These are phyloP conservation scores for Pseudomassariella vexata DNA, from an alignment of 2,329 filamentous ascomycete genomes.

Conservation along the genomic window DNA sequence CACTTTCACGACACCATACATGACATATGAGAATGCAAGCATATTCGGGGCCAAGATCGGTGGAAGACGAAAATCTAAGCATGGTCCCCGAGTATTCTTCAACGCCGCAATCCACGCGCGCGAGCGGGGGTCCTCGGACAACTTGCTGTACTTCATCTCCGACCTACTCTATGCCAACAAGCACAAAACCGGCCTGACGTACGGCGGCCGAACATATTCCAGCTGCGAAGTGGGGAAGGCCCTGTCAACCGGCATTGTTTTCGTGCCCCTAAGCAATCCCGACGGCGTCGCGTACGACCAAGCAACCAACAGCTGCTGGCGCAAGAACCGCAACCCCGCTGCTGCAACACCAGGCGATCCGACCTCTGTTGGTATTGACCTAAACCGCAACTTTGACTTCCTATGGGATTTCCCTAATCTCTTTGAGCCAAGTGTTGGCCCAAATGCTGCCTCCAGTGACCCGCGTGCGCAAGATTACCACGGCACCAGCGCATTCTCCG, in stretches of 20 bases:
- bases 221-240: constrained; percentile 44
- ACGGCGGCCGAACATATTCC: constrained; percentile 46
- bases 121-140: constrained; percentile 51
- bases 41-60: constrained; percentile 37
- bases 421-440: constrained; percentile 33
- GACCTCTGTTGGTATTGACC: constrained; percentile 38
- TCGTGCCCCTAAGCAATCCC: constrained; percentile 47
- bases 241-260: constrained; percentile 46
- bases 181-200: constrained; percentile 41
- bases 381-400: constrained; percentile 54
- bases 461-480: constrained; percentile 43
- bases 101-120: constrained; percentile 51
- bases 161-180: constrained; percentile 50
- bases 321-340: constrained; percentile 47
- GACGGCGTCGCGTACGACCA: constrained; percentile 50
- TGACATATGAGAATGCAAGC: constrained; percentile 33
- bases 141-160: constrained; percentile 51
- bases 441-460: constrained; percentile 31
- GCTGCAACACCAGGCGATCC: constrained; percentile 22
- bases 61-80: constrained; percentile 30
- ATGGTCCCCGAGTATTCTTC: constrained; percentile 43
- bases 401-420: constrained; percentile 45
- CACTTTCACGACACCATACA: constrained; percentile 34
- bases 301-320: constrained; percentile 43
- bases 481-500: constrained; percentile 45